phyloP scores from a whole-genome alignment of 257 asterid genomes.

The Nicotiana otophora region DNA sequence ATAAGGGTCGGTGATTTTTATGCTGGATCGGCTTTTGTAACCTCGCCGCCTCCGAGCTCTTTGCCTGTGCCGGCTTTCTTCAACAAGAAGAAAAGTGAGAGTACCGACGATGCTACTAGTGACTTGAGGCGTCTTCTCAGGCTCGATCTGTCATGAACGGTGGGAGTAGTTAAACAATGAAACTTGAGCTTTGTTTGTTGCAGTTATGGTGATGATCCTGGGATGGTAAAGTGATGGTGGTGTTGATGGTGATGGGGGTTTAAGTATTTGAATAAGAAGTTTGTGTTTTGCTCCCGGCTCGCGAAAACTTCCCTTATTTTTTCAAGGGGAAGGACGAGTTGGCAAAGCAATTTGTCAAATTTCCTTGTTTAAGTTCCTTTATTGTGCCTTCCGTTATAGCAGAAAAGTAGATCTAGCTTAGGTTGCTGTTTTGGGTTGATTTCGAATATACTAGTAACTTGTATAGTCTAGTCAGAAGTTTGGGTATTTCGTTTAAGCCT shows the following conservation, averaged over 20 bases:
- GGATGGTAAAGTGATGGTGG: not conserved
- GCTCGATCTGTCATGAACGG: constrained; percentile 21
- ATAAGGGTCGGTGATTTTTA: constrained; percentile 10
- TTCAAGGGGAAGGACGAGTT: constrained; percentile 35
- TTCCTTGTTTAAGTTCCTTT: not conserved
- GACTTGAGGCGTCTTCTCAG: constrained; percentile 26
- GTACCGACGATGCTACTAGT: constrained; percentile 12
- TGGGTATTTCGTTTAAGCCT: not conserved
- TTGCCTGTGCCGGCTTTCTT: constrained; percentile 27
- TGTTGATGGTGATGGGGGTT: not conserved
- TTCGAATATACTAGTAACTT: not conserved
- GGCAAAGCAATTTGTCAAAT: not conserved
- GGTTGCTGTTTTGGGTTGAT: not conserved
- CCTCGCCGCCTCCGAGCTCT: constrained; percentile 32
- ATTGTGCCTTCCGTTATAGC: not conserved
- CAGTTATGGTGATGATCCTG: not conserved
- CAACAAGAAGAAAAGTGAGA: constrained; percentile 16
- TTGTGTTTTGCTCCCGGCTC: constrained; percentile 8
- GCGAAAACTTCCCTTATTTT: constrained; percentile 29
- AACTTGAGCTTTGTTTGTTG: not conserved
- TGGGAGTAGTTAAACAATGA: too few species aligned
- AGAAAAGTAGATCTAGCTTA: not conserved
- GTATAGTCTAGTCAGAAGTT: not conserved
- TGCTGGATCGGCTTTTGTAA: constrained; percentile 23
- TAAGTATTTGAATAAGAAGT: not conserved